Conservation (phyloP, 2,329 filamentous ascomycete genomes). For the Nigrospora oryzae region DNA sequence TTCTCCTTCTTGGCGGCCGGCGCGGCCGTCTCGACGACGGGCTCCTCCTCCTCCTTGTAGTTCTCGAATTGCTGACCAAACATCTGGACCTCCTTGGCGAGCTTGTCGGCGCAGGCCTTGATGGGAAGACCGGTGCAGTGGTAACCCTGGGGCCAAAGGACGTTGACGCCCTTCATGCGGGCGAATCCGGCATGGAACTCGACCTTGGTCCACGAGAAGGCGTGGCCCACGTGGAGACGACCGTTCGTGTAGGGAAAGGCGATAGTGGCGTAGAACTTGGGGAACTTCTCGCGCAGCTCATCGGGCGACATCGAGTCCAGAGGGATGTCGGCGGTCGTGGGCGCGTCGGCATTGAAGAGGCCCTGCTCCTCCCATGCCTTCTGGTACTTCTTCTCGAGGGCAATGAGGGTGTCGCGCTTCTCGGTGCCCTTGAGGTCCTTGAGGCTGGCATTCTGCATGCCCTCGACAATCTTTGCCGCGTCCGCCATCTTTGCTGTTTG, state of each 20-base stretch:
- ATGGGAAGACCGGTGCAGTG: conserved; percentile 98
- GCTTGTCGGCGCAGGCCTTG: conserved; percentile 94
- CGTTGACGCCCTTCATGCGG: conserved; percentile 81
- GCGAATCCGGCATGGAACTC: conserved; percentile 85
- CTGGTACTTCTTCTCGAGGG: conserved; percentile 88
- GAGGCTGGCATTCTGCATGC: conserved; percentile 9
- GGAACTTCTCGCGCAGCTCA: conserved; percentile 70
- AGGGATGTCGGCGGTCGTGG: conserved; percentile 68
- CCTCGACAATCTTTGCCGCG: conserved; percentile 7
- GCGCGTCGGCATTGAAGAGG: conserved; percentile 82
- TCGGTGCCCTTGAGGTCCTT: conserved; percentile 47
- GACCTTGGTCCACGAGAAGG: conserved; percentile 85
- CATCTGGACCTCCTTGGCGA: conserved; percentile 77
- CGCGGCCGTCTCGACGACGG: conserved; percentile 32
- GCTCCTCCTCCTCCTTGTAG: conserved; percentile 55
- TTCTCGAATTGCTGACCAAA: conserved; percentile 82
- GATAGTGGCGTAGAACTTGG: conserved; percentile 77
- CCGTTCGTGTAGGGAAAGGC: conserved; percentile 58
- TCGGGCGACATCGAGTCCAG: conserved; percentile 63
- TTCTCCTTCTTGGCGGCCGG: conserved; percentile 59
- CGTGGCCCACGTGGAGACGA: conserved; percentile 82
- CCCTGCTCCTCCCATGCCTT: conserved; percentile 67
- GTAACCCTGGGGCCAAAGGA: conserved; percentile 86
- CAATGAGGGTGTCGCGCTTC: conserved; percentile 75
- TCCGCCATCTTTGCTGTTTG: conserved; percentile 7